phyloP scores from a whole-genome alignment of 495 filamentous ascomycete species.

The Penicillium samsonianum region DNA sequence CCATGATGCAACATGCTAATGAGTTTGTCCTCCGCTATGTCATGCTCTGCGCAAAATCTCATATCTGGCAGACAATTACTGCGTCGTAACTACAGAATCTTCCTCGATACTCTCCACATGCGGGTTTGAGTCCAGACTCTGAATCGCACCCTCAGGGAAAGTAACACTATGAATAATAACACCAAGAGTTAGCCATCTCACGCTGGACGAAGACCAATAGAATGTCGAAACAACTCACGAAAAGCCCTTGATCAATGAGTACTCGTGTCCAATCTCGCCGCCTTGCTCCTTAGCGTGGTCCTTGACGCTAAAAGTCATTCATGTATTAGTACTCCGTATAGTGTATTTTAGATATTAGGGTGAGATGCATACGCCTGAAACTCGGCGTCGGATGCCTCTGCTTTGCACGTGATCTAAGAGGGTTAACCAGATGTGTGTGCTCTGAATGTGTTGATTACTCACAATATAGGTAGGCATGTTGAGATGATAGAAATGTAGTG shows the following conservation, averaged over 20 bases:
- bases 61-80: not conserved
- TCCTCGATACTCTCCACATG: slow-evolving; percentile 9
- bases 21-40: not conserved
- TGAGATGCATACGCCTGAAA: slow-evolving; percentile 4
- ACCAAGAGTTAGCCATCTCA: not conserved
- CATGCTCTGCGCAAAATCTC: not conserved
- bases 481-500: not conserved
- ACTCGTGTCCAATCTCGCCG: slow-evolving; percentile 5
- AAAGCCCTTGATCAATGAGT: slow-evolving; percentile 13
- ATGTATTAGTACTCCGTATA: not conserved
- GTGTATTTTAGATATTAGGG: not conserved
- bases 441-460: not conserved
- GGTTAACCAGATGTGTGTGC: not conserved
- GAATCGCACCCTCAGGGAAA: not conserved
- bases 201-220: not conserved
- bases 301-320: slow-evolving; percentile 3
- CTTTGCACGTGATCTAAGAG: slow-evolving; percentile 6
- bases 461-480: slow-evolving; percentile 11
- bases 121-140: not conserved
- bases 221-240: slow-evolving; percentile 4
- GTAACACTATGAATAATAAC: not conserved
- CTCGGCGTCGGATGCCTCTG: slow-evolving; percentile 1
- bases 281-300: slow-evolving; percentile 1
- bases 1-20: not conserved
- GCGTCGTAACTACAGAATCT: not conserved